phyloP scores from a whole-genome alignment of 305 asterid genomes.

The Ilex paraguariensis region DNA sequence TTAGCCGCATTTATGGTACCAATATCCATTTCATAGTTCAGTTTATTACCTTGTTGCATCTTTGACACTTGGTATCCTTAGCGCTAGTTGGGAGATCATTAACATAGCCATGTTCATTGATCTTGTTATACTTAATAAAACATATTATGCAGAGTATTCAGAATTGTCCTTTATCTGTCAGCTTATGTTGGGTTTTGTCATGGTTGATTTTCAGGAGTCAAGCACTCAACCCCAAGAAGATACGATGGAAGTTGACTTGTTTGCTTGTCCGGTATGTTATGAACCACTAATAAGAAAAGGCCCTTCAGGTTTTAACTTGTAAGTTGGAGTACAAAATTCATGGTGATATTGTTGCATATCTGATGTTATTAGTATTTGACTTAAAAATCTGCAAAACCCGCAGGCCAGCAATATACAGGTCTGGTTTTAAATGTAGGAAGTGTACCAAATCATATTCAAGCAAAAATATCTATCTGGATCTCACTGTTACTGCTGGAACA shows the following conservation, averaged over 20 bases:
- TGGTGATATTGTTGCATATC: neutral
- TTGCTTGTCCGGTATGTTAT: conserved; percentile 87
- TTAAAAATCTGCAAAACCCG: conserved; percentile 15
- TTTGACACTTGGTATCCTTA: too few species aligned
- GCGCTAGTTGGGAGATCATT: too few species aligned
- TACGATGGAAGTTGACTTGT: conserved; percentile 46
- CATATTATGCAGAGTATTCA: neutral
- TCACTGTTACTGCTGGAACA: conserved; percentile 78
- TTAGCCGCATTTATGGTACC: too few species aligned
- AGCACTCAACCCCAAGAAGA: conserved; percentile 32
- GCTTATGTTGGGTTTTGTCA: conserved; percentile 7
- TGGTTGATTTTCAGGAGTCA: conserved; percentile 41
- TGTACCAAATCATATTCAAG: conserved; percentile 88
- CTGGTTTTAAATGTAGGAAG: conserved; percentile 73
- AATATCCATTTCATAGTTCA: too few species aligned
- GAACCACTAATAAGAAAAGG: conserved; percentile 85
- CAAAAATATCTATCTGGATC: conserved; percentile 81
- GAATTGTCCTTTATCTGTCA: conserved; percentile 9
- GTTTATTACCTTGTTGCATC: too few species aligned
- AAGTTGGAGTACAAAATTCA: conserved; percentile 25
- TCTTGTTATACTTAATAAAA: neutral
- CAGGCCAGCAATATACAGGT: conserved; percentile 90
- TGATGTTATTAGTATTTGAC: conserved; percentile 12
- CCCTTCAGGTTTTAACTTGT: conserved; percentile 91
- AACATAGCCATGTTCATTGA: too few species aligned